A percentile compares a stretch with the other conserved stretches of the same genome.
These are phyloP conservation scores for Aspergillus sp. DNA, from an alignment of 2,329 filamentous ascomycete species.

Conservation along the genomic window DNA sequence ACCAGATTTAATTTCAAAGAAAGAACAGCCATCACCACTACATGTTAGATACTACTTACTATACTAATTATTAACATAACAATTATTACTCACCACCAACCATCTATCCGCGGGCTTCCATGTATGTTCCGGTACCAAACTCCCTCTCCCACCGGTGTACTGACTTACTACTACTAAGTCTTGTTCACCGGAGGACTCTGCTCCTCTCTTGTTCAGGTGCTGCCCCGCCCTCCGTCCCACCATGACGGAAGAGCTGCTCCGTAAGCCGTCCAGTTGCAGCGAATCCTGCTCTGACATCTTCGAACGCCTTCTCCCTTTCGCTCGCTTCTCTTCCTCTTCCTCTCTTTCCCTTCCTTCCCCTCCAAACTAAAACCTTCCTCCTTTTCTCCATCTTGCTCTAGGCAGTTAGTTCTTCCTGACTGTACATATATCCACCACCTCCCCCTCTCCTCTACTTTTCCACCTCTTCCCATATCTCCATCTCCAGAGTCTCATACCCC, in stretches of 20 bases:
- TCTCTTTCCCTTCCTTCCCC: conserved; percentile 19
- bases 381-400: conserved; percentile 13
- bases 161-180: too few species aligned
- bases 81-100: too few species aligned
- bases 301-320: conserved; percentile 27
- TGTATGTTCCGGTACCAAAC: background rate
- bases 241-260: conserved; percentile 42
- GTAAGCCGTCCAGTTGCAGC: conserved; percentile 28
- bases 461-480: conserved; percentile 10
- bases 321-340: conserved; percentile 23
- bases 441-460: conserved; percentile 10
- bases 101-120: conserved; percentile 1
- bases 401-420: conserved; percentile 13
- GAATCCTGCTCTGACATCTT: conserved; percentile 21
- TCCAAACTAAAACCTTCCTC: conserved; percentile 9
- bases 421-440: conserved; percentile 19
- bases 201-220: conserved; percentile 22
- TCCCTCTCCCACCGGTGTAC: conserved; percentile 8
- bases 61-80: background rate
- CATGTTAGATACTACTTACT: background rate
- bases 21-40: background rate
- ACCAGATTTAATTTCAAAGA: background rate
- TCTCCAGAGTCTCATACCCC: conserved; percentile 16
- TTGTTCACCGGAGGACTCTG: conserved; percentile 37
- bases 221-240: conserved; percentile 31